Percentiles rank a stretch among this genome's conserved stretches.
Conservation (phyloP, 2,329 filamentous ascomycete genomes). For the Albophoma yamanashiensis region DNA sequence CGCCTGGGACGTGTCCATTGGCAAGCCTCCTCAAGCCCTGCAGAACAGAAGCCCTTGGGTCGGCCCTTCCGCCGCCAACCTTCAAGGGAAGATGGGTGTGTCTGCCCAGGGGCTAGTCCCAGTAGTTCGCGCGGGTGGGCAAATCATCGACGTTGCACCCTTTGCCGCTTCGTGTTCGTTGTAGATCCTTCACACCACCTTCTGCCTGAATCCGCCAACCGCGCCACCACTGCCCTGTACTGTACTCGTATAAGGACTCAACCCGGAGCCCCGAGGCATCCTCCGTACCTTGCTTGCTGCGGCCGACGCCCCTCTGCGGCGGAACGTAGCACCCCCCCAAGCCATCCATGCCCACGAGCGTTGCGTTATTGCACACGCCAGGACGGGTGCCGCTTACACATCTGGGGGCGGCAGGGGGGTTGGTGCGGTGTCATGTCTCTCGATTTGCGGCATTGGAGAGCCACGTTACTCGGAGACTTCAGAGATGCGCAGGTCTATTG, state of each 20-base stretch:
- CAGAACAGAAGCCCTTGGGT: not conserved
- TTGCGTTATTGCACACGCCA: not conserved
- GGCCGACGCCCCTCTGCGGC: not conserved
- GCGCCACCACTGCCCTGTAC: conserved; percentile 3
- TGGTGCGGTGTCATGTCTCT: not conserved
- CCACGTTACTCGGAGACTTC: not conserved
- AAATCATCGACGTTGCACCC: not conserved
- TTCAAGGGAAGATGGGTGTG: not conserved
- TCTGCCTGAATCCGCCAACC: conserved; percentile 1
- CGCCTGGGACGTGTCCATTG: not conserved
- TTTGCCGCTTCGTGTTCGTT: conserved; percentile 16
- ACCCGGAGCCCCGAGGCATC: not conserved
- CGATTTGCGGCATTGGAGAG: not conserved
- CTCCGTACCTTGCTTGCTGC: not conserved
- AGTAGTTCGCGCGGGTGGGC: not conserved
- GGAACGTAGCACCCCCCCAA: not conserved
- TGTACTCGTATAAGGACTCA: not conserved
- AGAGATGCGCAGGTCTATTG: not conserved
- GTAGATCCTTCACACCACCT: conserved; percentile 20
- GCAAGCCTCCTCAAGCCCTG: not conserved
- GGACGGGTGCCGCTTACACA: not conserved
- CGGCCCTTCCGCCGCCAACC: not conserved
- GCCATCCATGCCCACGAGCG: not conserved
- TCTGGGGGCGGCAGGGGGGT: not conserved
- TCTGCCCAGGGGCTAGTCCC: not conserved